Evolutionary conservation across 208 protist genomes (phyloP), one percentile per base, ranked within the genome.

Genomic region (Zelonia costaricensis): DNA sequence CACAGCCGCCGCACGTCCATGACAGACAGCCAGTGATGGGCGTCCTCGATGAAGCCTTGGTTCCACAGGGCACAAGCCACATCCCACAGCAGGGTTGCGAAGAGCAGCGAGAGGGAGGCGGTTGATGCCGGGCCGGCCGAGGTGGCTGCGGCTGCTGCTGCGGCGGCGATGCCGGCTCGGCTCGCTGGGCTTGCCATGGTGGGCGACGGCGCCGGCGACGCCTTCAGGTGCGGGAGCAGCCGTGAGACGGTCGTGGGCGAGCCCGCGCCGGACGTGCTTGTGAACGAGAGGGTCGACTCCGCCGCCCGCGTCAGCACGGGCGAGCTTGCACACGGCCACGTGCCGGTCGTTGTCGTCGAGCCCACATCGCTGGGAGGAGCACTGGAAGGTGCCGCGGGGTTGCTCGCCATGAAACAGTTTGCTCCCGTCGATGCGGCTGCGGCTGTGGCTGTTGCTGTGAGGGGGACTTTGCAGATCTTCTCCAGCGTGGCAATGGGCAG

Each of bases 81-180:
- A 56, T 92, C 73, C 78, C 78, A 88, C 43, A 82, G 43, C 36
- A 92, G 56, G 4, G 74, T 72, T 2, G 76, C 69, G 57, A 71
- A 64, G 31, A 71, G 57, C 16, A 71, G 40, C 23, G 65, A 63
- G 16, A 71, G 56, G 0, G 65, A 86, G 20, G 56, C 66, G 44
- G 76, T 80, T 12, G 38, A 36, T 12, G 62, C 69, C 10, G 72
- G n/a, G n/a, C n/a, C 30, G 8, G 33, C 15, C 0, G 31, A 25
- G 40, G 45, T 10, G 7, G 55, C 20, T 27, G 10, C 27, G 6
- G 49, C 4, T 4, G 30, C 22, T 9, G 51, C 36, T 30, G 30
- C 31, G 13, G 23, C 5, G 16, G 16, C 62, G 13, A 1, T 22
- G 51, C 31, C 33, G 10, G 25, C 18, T 16, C 45, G 23, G 25